Percentiles rank a stretch among this genome's conserved stretches.
Evolutionary conservation across 148 eudicot species (phyloP).

Genomic region (Heliamphora exappendiculata): DNA sequence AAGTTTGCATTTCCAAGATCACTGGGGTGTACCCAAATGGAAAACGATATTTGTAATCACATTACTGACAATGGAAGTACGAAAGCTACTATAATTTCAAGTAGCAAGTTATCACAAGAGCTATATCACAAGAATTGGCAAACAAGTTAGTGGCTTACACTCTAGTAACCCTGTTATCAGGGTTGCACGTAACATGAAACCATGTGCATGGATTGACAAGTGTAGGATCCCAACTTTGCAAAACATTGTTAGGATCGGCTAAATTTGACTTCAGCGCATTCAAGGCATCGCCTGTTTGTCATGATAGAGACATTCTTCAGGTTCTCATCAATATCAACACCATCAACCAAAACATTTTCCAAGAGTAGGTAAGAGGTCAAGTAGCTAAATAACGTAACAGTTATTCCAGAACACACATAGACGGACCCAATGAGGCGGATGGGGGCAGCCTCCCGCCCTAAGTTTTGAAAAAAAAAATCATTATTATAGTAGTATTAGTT

Average conservation of each 20-base stretch:
- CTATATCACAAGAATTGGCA: not conserved
- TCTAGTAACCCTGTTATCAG: constrained; percentile 61
- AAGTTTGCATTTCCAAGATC: constrained; percentile 78
- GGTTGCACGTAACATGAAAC: constrained; percentile 80
- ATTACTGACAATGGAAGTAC: not conserved
- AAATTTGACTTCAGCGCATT: constrained; percentile 45
- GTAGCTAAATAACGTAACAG: not conserved
- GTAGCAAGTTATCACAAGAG: constrained; percentile 1
- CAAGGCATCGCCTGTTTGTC: constrained; percentile 68
- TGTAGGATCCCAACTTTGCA: constrained; percentile 80
- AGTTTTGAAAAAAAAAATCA: too few relatives aligned
- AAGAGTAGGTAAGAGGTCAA: not conserved
- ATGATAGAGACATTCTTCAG: constrained; percentile 19
- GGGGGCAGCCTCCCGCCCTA: too few relatives aligned
- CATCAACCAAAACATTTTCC: not conserved
- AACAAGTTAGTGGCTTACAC: constrained; percentile 44
- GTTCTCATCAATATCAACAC: not conserved
- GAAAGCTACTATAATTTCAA: not conserved
- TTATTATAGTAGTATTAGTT: too few relatives aligned
- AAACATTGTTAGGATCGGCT: constrained; percentile 62
- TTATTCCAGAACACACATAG: not conserved
- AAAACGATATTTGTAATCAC: constrained; percentile 8
- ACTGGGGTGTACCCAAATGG: constrained; percentile 26
- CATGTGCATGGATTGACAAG: constrained; percentile 79
- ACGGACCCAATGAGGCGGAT: too few relatives aligned